Evolutionary conservation across 805 yeast genomes (phyloP).

Genomic region (Komagataella phaffii): DNA sequence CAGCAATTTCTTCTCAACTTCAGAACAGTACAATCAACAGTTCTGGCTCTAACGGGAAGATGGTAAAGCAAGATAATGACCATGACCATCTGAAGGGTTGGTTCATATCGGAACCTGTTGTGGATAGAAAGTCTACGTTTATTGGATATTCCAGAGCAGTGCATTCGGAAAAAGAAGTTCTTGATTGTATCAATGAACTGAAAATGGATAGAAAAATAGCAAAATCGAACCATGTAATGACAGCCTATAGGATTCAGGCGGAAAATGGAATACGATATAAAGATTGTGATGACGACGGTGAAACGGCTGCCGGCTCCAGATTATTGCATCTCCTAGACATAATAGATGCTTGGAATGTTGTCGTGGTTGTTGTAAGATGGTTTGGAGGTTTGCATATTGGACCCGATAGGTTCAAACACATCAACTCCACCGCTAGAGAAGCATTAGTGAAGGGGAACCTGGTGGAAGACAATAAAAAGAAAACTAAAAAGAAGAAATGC

Average conservation of each 20-base stretch:
- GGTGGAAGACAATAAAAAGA: conserved; percentile 11
- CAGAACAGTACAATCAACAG: not conserved
- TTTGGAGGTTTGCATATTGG: conserved; percentile 88
- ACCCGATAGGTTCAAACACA: conserved; percentile 89
- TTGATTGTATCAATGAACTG: conserved; percentile 32
- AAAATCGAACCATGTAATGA: conserved; percentile 68
- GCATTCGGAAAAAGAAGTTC: conserved; percentile 54
- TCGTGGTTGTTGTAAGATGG: conserved; percentile 86
- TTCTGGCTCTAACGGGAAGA: not conserved
- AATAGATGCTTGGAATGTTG: conserved; percentile 73
- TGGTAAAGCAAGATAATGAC: conserved; percentile 15
- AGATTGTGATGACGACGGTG: conserved; percentile 96
- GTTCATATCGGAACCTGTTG: conserved; percentile 62
- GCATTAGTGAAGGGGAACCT: conserved; percentile 61
- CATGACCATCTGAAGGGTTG: conserved; percentile 54
- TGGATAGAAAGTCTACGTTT: conserved; percentile 78
- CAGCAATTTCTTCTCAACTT: not conserved
- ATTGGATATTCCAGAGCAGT: conserved; percentile 62
- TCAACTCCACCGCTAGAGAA: conserved; percentile 78
- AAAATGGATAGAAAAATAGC: conserved; percentile 53
- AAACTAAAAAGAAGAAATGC: conserved; percentile 14
- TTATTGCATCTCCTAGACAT: conserved; percentile 52
- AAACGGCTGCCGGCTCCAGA: conserved; percentile 88
- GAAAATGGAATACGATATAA: conserved; percentile 44
- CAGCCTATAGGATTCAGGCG: conserved; percentile 70